These are phyloP conservation scores for Populus euphratica DNA, from an alignment of 345 rosid species.

Conservation along the genomic window DNA sequence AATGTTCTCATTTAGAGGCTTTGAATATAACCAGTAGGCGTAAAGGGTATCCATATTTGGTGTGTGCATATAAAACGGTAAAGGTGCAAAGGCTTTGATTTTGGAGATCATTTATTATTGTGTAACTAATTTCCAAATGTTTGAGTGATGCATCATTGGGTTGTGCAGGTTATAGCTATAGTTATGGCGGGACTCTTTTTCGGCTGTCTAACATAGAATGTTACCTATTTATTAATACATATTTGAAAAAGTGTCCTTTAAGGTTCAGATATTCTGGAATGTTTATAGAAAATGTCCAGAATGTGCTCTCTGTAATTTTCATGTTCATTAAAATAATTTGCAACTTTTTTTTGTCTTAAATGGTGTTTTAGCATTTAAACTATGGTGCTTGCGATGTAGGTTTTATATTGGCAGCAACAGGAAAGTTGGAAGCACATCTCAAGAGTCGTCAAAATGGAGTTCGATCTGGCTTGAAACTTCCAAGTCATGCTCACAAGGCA, in stretches of 20 bases:
- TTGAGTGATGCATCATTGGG: no score
- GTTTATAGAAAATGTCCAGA: background rate
- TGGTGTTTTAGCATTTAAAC: background rate
- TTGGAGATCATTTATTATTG: background rate
- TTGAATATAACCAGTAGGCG: background rate
- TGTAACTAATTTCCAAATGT: background rate
- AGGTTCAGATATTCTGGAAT: background rate
- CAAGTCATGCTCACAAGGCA: constrained; percentile 19
- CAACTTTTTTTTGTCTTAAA: background rate
- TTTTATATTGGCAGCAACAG: constrained; percentile 70
- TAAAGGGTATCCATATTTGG: background rate
- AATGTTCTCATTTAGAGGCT: background rate
- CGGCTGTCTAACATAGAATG: background rate
- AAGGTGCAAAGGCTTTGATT: background rate
- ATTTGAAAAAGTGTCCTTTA: background rate
- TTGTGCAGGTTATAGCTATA: background rate
- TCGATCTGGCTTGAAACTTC: constrained; percentile 19
- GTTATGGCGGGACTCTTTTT: background rate
- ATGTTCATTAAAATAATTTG: background rate
- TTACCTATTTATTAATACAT: background rate
- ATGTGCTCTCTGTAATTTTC: background rate
- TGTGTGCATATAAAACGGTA: background rate
- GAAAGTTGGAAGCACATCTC: constrained; percentile 57
- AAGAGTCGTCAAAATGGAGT: constrained; percentile 44
- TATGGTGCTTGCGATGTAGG: constrained; percentile 42